Conservation (phyloP, 2,329 filamentous ascomycete species). For the Aspergillus texensis region DNA sequence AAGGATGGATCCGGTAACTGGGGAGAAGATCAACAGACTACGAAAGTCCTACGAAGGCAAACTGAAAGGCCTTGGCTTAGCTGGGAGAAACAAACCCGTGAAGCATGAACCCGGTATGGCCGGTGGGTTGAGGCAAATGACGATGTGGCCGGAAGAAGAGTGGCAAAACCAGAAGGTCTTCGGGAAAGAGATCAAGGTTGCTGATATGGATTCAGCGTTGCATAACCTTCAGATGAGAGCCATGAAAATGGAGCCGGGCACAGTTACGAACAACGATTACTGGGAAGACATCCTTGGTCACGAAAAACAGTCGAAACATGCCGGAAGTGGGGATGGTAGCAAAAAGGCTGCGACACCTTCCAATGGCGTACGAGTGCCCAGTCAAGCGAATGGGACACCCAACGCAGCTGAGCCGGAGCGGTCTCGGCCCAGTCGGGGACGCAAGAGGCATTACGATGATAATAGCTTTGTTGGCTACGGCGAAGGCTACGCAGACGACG, state of each 20-base stretch:
- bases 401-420: constrained; percentile 37
- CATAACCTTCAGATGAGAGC: constrained; percentile 46
- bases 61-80: constrained; percentile 49
- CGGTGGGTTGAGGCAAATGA: constrained; percentile 45
- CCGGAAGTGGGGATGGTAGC: constrained; percentile 28
- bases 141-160: constrained; percentile 54
- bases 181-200: constrained; percentile 49
- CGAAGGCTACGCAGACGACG: constrained; percentile 54
- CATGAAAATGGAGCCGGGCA: constrained; percentile 52
- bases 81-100: constrained; percentile 52
- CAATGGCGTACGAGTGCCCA: constrained; percentile 25
- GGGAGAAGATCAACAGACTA: constrained; percentile 66
- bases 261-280: constrained; percentile 48
- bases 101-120: constrained; percentile 46
- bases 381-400: constrained; percentile 32
- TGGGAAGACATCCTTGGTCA: constrained; percentile 54
- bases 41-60: constrained; percentile 58
- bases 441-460: constrained; percentile 55
- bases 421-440: constrained; percentile 47
- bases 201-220: constrained; percentile 45
- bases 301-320: constrained; percentile 47
- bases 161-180: constrained; percentile 54
- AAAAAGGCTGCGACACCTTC: constrained; percentile 34
- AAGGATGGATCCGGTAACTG: constrained; percentile 61
- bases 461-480: constrained; percentile 55